Percentiles rank a stretch among this genome's conserved stretches.
phyloP scores from a whole-genome alignment of 192 early-diverging fungal genomes.

The Radiomyces spectabilis region DNA sequence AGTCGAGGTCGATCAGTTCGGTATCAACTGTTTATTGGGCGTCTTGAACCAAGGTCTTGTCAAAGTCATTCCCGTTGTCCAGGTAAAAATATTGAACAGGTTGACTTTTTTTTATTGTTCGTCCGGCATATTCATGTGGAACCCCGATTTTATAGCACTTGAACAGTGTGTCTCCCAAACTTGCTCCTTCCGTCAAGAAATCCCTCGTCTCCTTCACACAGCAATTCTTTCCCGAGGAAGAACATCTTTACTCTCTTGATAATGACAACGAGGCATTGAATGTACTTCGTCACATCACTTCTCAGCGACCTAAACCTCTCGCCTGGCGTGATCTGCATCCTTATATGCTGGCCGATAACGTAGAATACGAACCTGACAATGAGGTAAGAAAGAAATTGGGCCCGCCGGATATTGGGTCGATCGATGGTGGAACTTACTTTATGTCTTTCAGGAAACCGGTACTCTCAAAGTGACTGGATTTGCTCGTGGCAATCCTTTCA shows the following conservation, averaged over 20 bases:
- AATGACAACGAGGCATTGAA: constrained; percentile 51
- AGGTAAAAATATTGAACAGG: constrained; percentile 24
- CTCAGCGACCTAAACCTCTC: constrained; percentile 69
- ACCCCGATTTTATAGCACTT: constrained; percentile 58
- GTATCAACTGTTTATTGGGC: constrained; percentile 71
- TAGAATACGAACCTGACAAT: constrained; percentile 56
- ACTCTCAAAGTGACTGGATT: constrained; percentile 79
- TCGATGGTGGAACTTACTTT: not conserved
- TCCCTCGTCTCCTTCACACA: constrained; percentile 78
- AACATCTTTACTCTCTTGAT: constrained; percentile 62
- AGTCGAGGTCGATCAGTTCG: constrained; percentile 91
- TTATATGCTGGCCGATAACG: constrained; percentile 80
- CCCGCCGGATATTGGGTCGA: not conserved
- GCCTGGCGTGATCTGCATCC: constrained; percentile 82
- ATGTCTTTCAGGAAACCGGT: constrained; percentile 42
- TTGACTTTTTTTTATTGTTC: not conserved
- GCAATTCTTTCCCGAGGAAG: constrained; percentile 82
- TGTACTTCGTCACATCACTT: constrained; percentile 69
- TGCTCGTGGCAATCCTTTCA: constrained; percentile 75
- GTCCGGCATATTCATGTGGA: too few species aligned
- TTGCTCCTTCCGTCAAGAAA: constrained; percentile 69
- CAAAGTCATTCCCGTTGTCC: constrained; percentile 61
- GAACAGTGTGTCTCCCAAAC: constrained; percentile 52
- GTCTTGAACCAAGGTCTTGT: constrained; percentile 88
- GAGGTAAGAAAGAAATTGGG: constrained; percentile 6